Evolutionary conservation across 306 rosid genomes (phyloP).

Genomic region (Sechiopsis laciniata): DNA sequence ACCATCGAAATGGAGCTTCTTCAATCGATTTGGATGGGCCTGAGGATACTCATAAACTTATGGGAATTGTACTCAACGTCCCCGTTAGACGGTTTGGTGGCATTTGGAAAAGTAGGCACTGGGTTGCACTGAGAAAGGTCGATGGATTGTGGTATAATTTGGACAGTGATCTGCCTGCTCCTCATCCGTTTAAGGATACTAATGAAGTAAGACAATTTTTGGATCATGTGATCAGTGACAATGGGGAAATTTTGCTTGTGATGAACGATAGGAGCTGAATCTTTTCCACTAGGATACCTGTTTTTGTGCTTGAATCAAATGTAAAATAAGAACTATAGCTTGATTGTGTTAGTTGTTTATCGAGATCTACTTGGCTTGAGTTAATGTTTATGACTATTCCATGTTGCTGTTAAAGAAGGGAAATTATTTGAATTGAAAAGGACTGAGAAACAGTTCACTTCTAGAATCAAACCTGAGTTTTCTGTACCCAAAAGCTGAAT

Average conservation of each 20-base stretch:
- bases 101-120: conserved; percentile 78
- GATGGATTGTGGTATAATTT: conserved; percentile 67
- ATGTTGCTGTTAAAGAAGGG: conserved; percentile 8
- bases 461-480: conserved; percentile 1
- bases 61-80: conserved; percentile 81
- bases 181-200: conserved; percentile 44
- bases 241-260: conserved; percentile 82
- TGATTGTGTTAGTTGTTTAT: conserved; percentile 1
- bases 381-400: neutral
- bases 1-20: conserved; percentile 53
- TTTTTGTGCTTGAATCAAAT: conserved; percentile 9
- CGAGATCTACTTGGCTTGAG: conserved; percentile 1
- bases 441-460: neutral
- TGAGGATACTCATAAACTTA: conserved; percentile 40
- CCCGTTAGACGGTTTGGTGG: conserved; percentile 56
- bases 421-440: conserved; percentile 12
- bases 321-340: conserved; percentile 1
- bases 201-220: conserved; percentile 49
- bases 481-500: neutral
- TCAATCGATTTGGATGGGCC: conserved; percentile 58
- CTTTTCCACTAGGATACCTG: neutral
- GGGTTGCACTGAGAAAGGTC: conserved; percentile 70
- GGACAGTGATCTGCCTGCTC: conserved; percentile 72
- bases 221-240: conserved; percentile 45
- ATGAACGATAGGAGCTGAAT: conserved; percentile 45